phyloP scores from a whole-genome alignment of 345 rosid species.

The Lagerstroemia speciosa region DNA sequence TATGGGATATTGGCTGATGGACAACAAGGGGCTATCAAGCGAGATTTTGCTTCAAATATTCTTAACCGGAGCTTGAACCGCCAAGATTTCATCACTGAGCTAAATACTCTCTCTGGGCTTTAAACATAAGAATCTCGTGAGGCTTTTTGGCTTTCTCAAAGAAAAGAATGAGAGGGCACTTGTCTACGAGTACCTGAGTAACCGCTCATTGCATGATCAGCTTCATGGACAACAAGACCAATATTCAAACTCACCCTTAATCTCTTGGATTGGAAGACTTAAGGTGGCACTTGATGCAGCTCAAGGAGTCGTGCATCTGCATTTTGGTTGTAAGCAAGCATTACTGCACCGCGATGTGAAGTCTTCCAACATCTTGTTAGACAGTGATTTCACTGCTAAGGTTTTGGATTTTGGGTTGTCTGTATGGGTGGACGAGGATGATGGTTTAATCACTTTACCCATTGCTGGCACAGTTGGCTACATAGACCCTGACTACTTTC shows the following conservation, averaged over 20 bases:
- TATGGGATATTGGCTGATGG: constrained; percentile 5
- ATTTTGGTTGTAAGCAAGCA: background rate
- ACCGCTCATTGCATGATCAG: background rate
- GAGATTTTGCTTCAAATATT: background rate
- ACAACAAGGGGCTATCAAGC: constrained; percentile 1
- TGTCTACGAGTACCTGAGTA: background rate
- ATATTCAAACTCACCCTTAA: background rate
- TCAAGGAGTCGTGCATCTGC: constrained; percentile 3
- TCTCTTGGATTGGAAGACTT: background rate
- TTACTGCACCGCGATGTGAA: constrained; percentile 9
- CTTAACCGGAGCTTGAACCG: background rate
- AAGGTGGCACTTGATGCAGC: constrained; percentile 10
- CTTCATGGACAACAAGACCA: background rate
- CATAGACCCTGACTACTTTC: background rate
- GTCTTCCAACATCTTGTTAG: constrained; percentile 2
- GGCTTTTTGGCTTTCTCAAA: constrained; percentile 2
- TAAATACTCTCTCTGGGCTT: background rate
- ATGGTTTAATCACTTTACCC: background rate
- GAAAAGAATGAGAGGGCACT: background rate
- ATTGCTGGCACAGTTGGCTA: background rate
- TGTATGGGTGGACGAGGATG: background rate
- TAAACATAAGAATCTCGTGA: constrained; percentile 9
- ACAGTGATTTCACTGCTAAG: constrained; percentile 5
- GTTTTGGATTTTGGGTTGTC: constrained; percentile 8
- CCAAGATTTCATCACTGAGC: background rate